Conservation (phyloP, 1,139 yeast genomes). For the Taphrina populina region DNA sequence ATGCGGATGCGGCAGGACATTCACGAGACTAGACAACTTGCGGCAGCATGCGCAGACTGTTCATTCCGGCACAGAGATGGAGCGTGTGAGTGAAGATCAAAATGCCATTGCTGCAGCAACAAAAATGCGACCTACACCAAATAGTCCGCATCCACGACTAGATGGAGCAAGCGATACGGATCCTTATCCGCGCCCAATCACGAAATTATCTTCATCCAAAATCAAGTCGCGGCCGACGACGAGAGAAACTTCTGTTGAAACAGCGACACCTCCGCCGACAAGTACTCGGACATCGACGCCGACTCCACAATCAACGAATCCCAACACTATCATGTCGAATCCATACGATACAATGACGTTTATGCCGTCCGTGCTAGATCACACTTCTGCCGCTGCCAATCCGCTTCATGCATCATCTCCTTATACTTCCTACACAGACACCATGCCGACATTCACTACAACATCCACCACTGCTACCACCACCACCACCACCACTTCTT, state of each 20-base stretch:
- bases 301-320: neutral
- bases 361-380: conserved; percentile 4
- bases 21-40: conserved; percentile 80
- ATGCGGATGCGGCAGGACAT: conserved; percentile 79
- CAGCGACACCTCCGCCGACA: conserved; percentile 3
- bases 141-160: conserved; percentile 15
- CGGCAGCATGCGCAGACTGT: conserved; percentile 93
- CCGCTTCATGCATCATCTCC: neutral
- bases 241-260: conserved; percentile 1
- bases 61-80: conserved; percentile 60
- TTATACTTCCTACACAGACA: neutral
- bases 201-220: neutral
- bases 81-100: conserved; percentile 17
- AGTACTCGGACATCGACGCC: neutral
- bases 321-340: neutral
- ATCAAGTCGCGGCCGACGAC: conserved; percentile 2
- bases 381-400: neutral
- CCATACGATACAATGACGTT: conserved; percentile 3
- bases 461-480: neutral
- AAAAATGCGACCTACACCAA: conserved; percentile 12
- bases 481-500: neutral
- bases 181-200: conserved; percentile 14
- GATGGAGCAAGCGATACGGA: conserved; percentile 19
- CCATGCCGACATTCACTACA: neutral
- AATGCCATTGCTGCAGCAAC: conserved; percentile 25